A percentile compares a stretch with the other conserved stretches of the same genome.
phyloP scores from a whole-genome alignment of 306 rosid species.

The Ceratonia siliqua region DNA sequence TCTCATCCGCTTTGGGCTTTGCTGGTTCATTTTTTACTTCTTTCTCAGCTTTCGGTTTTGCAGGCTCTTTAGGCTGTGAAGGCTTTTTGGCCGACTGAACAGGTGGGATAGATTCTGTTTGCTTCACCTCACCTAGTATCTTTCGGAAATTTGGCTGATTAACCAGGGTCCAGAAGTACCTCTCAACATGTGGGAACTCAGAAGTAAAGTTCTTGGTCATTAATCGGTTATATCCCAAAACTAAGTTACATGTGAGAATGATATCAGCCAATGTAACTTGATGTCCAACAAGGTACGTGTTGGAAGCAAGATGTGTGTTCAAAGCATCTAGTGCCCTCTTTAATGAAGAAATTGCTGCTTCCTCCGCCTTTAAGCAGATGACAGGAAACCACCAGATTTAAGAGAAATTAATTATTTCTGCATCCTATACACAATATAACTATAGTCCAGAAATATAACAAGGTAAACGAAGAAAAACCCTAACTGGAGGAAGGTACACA shows the following conservation, averaged over 20 bases:
- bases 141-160: slow-evolving; percentile 62
- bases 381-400: not conserved
- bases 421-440: not conserved
- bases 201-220: slow-evolving; percentile 59
- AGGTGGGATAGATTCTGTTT: slow-evolving; percentile 48
- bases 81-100: slow-evolving; percentile 55
- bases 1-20: slow-evolving; percentile 41
- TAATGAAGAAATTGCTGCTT: slow-evolving; percentile 50
- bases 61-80: slow-evolving; percentile 47
- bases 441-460: not conserved
- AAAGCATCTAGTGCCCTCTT: slow-evolving; percentile 58
- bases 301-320: slow-evolving; percentile 58
- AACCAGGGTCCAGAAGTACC: slow-evolving; percentile 76
- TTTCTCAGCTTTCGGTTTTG: slow-evolving; percentile 48
- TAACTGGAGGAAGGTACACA: slow-evolving; percentile 53
- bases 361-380: slow-evolving; percentile 52
- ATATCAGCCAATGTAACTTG: slow-evolving; percentile 65
- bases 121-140: slow-evolving; percentile 63
- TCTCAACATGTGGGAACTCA: slow-evolving; percentile 71
- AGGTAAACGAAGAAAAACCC: not conserved
- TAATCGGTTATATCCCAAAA: slow-evolving; percentile 32
- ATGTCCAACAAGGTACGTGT: slow-evolving; percentile 67
- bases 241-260: slow-evolving; percentile 45
- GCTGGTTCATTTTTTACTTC: slow-evolving; percentile 27
- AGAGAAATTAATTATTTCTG: not conserved